Evolutionary conservation across 2,329 filamentous ascomycete genomes (phyloP), one percentile per base, ranked within the genome.

Genomic region (Bipolaris zeicola): DNA sequence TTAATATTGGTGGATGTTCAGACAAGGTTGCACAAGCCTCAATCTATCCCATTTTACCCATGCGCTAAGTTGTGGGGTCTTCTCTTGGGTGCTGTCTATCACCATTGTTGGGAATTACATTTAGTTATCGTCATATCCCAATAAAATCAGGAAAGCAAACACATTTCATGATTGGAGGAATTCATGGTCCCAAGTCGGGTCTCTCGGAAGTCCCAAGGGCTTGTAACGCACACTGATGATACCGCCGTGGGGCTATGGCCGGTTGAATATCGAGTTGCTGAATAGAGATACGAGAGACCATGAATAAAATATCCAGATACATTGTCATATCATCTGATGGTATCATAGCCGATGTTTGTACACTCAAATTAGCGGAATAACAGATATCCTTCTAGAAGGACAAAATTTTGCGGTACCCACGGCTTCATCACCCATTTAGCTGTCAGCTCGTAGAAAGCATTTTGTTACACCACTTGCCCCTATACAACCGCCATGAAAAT

Each of bases 51-150:
- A 51, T 50, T 58, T 56, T 61, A 39, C 55, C 57, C 47, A 28
- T 39, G 13, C 14, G 63, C 60, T 62, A 64, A 66, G 62, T 43
- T 52, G 56, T 53, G 55, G 60, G 52, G 57, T 51, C 22, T 53
- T 39, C 16, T 31, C 37, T 20, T 8, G 37, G 37, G 16, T 37
- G 34, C 4, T 10, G 10, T 31, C 28, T 31, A 31, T 31, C 28
- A 13, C 10, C 28, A 13, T 31, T 13, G 5, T 31, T 31, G 10
- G 28, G 5, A 13, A 13, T 31, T 31, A 10, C 28, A 13, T 1
- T 10, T 11, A 31, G 28, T 31, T 31, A 31, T 13, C 10, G 10
- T 31, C 10, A 3, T 4, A 31, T 31, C 4, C 28, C 6, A 31
- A 11, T 31, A 31, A 31, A 1, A 13, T 31, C 34, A 16, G 34